phyloP scores from a whole-genome alignment of 1,139 yeast genomes.

The Kurtzmaniella quercitrusa region DNA sequence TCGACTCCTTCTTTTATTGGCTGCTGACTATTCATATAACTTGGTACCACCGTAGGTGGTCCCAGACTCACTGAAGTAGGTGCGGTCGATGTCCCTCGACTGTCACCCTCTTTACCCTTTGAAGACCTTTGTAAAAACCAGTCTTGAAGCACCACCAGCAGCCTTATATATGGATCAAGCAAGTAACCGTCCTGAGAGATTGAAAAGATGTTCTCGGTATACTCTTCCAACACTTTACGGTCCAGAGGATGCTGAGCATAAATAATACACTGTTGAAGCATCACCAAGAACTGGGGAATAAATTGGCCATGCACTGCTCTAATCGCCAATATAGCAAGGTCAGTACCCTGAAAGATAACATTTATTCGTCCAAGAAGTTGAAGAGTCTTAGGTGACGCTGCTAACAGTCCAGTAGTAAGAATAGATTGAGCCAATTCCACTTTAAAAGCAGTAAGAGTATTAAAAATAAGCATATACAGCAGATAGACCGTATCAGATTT shows the following conservation, averaged over 20 bases:
- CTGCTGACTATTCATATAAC: neutral
- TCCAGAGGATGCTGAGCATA: neutral
- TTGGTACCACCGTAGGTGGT: neutral
- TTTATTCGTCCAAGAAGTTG: conserved; percentile 3
- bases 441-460: conserved; percentile 4
- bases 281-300: conserved; percentile 6
- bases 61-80: neutral
- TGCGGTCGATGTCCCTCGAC: neutral
- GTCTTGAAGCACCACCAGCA: neutral
- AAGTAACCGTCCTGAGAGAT: conserved; percentile 6
- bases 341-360: conserved; percentile 5
- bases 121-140: neutral
- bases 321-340: conserved; percentile 2
- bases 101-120: neutral
- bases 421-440: conserved; percentile 6
- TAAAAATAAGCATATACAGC: conserved; percentile 7
- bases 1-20: neutral
- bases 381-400: neutral
- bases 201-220: conserved; percentile 1
- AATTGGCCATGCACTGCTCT: conserved; percentile 5
- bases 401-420: conserved; percentile 1
- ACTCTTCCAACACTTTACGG: neutral
- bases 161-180: conserved; percentile 3
- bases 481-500: conserved; percentile 5
- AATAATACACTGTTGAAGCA: conserved; percentile 3